Percentiles rank a stretch among this genome's conserved stretches.
These are phyloP conservation scores for Mytilinidion resinicola DNA, from an alignment of 495 filamentous ascomycete genomes.

Conservation along the genomic window DNA sequence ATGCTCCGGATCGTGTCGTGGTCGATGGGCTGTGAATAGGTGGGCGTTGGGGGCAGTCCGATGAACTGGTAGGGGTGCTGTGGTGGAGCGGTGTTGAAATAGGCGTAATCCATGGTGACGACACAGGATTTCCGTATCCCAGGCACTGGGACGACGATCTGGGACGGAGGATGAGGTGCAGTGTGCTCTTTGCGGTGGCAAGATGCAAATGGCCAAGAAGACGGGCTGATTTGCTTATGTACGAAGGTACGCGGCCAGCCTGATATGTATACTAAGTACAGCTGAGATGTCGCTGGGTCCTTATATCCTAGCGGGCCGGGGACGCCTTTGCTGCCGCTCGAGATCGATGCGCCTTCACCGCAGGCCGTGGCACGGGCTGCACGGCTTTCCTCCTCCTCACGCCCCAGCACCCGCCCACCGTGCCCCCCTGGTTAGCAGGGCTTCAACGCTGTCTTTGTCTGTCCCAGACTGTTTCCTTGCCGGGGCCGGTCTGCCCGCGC, in stretches of 20 bases:
- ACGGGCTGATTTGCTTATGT: not conserved
- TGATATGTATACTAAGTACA: not conserved
- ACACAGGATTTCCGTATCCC: not conserved
- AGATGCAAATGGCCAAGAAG: not conserved
- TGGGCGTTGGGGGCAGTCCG: slow-evolving; percentile 48
- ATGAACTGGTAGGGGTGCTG: slow-evolving; percentile 50
- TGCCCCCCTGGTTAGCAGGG: too few species aligned
- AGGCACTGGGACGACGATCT: not conserved
- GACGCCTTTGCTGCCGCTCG: too few species aligned
- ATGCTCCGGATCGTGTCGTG: slow-evolving; percentile 24
- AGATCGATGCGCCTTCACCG: too few species aligned
- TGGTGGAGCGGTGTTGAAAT: slow-evolving; percentile 38
- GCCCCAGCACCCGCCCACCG: too few species aligned
- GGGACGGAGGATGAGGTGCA: not conserved
- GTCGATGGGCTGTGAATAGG: slow-evolving; percentile 49
- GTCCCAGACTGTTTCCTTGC: not conserved
- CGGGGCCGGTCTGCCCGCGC: slow-evolving; percentile 4
- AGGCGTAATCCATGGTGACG: slow-evolving; percentile 24
- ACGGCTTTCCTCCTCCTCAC: too few species aligned
- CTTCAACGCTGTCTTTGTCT: too few species aligned
- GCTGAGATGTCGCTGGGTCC: not conserved
- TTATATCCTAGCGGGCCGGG: not conserved
- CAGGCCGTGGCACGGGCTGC: too few species aligned
- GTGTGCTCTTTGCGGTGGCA: not conserved
- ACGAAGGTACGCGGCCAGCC: not conserved